Evolutionary conservation across 768 basidiomycete genomes (phyloP), one percentile per base, ranked within the genome.

Genomic region (Tephrocybe sp.): DNA sequence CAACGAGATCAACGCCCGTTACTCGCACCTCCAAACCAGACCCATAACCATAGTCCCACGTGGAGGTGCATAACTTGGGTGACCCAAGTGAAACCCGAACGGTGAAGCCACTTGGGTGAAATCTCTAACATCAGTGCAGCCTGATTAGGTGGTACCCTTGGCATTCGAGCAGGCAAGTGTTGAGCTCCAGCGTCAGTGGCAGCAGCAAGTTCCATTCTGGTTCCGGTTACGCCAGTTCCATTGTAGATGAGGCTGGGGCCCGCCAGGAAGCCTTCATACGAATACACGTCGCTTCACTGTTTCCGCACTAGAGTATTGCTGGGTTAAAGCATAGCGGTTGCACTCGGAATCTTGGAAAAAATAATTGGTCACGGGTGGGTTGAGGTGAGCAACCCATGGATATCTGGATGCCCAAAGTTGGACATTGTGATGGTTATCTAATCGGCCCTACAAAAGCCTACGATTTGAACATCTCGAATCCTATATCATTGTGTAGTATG

Each of bases 21-120:
- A 12, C 34, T 27, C 1, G 24, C 31, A 34, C 21, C 43, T 4
- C 49, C 34, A 4, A 40, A 46, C 49, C 41, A 44, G 3, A 45
- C 10, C 49, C 45, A 18, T 55, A 47, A 18, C 30, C 49, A 34
- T 50, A 42, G 18, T 24, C 13, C 18, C 36, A 25, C 41, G 39
- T 12, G 25, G 42, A 16, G 49, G 27, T 37, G 49, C 49, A 43
- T 50, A 64, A 11, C 55, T 61, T 6, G n/a, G 66, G 64, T n/a
- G 64, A 62, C 1, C 64, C 64, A 42, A 63, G 64, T 4, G 63
- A 61, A 6, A 62, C 36, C 47, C 51, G 50, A 61, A 62, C 19
- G 57, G 49, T 11, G 70, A 65, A 10, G 64, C 61, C 2, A 64
- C 47, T 18, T 61, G 3, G 46, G 44, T 13, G 51, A 46, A n/a